phyloP scores from a whole-genome alignment of 2,329 filamentous ascomycete genomes.

The Pseudogymnoascus pannorum region DNA sequence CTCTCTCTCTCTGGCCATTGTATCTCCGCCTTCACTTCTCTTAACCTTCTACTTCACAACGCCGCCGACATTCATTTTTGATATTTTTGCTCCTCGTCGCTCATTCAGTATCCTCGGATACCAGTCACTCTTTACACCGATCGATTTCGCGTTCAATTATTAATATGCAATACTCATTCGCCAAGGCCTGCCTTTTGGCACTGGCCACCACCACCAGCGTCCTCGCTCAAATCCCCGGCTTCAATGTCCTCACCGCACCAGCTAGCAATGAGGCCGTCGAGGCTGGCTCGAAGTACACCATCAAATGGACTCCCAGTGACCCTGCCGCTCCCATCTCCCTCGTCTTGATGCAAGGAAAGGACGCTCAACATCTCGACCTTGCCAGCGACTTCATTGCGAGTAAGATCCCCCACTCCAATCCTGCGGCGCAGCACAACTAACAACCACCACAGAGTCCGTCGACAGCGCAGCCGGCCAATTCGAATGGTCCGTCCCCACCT shows the following conservation, averaged over 20 bases:
- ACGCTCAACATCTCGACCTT: slow-evolving; percentile 35
- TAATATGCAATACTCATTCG: slow-evolving; percentile 2
- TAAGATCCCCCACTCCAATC: slow-evolving; percentile 33
- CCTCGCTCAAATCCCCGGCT: slow-evolving; percentile 48
- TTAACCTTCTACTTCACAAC: neutral
- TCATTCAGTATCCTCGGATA: slow-evolving; percentile 9
- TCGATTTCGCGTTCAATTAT: neutral
- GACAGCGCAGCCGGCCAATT: slow-evolving; percentile 39
- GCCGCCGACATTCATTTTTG: neutral
- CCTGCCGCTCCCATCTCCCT: slow-evolving; percentile 45
- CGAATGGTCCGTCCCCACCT: slow-evolving; percentile 43
- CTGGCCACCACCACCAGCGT: slow-evolving; percentile 41
- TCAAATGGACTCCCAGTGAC: slow-evolving; percentile 40
- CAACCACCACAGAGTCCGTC: slow-evolving; percentile 36
- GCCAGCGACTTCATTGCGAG: slow-evolving; percentile 37
- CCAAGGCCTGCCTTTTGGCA: slow-evolving; percentile 12
- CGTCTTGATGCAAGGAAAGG: slow-evolving; percentile 40
- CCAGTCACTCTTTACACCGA: slow-evolving; percentile 6
- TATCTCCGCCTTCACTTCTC: neutral
- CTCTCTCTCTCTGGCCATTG: neutral
- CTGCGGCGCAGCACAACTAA: slow-evolving; percentile 11
- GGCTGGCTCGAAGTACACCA: slow-evolving; percentile 42
- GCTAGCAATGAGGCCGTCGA: slow-evolving; percentile 35
- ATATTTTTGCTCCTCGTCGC: neutral
- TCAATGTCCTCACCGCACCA: slow-evolving; percentile 47